Evolutionary conservation across 2,329 filamentous ascomycete genomes (phyloP).

Genomic region (Apiospora marii): DNA sequence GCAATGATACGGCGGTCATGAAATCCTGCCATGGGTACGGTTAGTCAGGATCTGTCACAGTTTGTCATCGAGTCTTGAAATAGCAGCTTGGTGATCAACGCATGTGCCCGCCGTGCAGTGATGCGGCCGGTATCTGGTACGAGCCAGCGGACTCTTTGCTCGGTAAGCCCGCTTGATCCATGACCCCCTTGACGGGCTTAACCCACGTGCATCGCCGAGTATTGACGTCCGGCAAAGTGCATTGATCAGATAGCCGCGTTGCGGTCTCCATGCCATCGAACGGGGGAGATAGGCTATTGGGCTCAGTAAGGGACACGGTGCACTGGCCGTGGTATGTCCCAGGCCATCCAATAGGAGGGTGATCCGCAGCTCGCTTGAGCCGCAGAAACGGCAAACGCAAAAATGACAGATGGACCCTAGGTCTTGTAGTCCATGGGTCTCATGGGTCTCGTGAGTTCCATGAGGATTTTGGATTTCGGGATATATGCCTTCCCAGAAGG

Average conservation of each 20-base stretch:
- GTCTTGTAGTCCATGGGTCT: neutral
- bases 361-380: constrained; percentile 10
- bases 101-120: neutral
- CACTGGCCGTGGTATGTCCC: neutral
- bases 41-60: constrained; percentile 5
- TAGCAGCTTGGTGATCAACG: neutral
- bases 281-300: neutral
- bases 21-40: constrained; percentile 63
- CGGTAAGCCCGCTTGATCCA: neutral
- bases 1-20: constrained; percentile 74
- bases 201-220: neutral
- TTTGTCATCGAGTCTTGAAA: neutral
- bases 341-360: neutral
- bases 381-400: constrained; percentile 3
- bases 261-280: neutral
- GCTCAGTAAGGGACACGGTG: neutral
- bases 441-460: neutral
- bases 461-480: neutral
- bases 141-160: neutral
- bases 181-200: neutral
- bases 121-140: neutral
- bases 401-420: neutral
- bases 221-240: neutral
- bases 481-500: too few species aligned
- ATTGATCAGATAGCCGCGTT: neutral